Evolutionary conservation across 805 yeast species (phyloP).

Genomic region (Candida nonsorbophila): DNA sequence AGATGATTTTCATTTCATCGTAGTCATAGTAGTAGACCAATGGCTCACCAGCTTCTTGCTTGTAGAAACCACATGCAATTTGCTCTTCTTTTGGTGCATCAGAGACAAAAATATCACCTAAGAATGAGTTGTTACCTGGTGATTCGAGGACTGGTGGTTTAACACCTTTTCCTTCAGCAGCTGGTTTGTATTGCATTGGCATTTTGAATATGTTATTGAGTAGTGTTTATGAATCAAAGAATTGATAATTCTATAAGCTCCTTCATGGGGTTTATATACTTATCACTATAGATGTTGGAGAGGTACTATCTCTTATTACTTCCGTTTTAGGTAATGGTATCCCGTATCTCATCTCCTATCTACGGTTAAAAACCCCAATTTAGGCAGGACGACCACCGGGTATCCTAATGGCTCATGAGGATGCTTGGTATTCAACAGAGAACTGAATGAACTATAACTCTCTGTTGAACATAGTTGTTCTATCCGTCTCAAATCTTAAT

Average conservation of each 20-base stretch:
- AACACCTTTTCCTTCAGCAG: slow-evolving; percentile 46
- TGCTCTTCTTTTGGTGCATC: slow-evolving; percentile 56
- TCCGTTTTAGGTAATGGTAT: no score
- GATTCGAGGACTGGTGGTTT: slow-evolving; percentile 52
- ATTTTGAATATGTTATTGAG: slow-evolving; percentile 20
- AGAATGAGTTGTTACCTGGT: slow-evolving; percentile 64
- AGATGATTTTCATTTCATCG: slow-evolving; percentile 66
- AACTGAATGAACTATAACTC: no score
- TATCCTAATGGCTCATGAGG: no score
- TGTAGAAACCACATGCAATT: slow-evolving; percentile 64
- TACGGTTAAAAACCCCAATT: no score
- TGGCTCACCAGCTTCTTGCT: slow-evolving; percentile 63
- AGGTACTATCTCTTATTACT: no score
- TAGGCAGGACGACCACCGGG: no score
- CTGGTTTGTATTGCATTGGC: slow-evolving; percentile 53
- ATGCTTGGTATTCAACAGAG: no score
- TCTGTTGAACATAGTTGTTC: no score
- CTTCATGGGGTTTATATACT: background rate
- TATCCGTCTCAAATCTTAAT: no score
- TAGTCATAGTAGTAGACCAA: slow-evolving; percentile 59
- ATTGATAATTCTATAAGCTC: background rate
- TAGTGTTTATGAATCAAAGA: background rate
- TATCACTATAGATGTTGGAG: no score
- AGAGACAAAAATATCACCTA: slow-evolving; percentile 61
- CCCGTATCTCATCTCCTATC: no score